Conservation (phyloP, 2,329 filamentous ascomycete species). For the Emergomyces orientalis region DNA sequence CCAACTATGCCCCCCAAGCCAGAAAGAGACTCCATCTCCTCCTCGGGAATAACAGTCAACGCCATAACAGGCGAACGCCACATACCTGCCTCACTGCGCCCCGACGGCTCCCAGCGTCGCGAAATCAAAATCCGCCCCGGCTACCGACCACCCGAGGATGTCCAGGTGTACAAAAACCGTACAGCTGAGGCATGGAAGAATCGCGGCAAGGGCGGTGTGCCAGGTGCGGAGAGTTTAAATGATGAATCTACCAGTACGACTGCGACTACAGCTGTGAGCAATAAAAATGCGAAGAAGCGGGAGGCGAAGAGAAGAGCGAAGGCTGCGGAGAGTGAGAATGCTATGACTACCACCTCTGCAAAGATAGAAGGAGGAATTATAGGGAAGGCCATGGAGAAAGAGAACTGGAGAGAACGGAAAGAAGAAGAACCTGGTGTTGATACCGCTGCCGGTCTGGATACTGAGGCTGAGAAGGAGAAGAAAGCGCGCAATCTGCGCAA, state of each 20-base stretch:
- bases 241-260: constrained; percentile 45
- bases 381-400: constrained; percentile 11
- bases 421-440: constrained; percentile 17
- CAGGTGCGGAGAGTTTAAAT: constrained; percentile 57
- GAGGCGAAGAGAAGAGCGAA: constrained; percentile 57
- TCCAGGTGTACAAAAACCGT: constrained; percentile 91
- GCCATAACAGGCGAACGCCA: constrained; percentile 68
- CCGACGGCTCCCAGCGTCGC: constrained; percentile 85
- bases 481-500: constrained; percentile 86
- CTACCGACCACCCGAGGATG: constrained; percentile 88
- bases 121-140: constrained; percentile 91
- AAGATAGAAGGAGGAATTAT: constrained; percentile 15
- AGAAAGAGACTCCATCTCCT: constrained; percentile 28
- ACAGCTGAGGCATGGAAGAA: constrained; percentile 78
- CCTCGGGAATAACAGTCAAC: constrained; percentile 67
- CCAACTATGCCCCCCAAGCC: constrained; percentile 43
- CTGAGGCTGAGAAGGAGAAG: constrained; percentile 76
- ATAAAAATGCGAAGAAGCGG: constrained; percentile 77
- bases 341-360: constrained; percentile 42
- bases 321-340: constrained; percentile 44
- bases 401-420: constrained; percentile 26
- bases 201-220: constrained; percentile 59
- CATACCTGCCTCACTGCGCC: constrained; percentile 76
- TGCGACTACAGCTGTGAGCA: constrained; percentile 48
- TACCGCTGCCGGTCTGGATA: constrained; percentile 44